Evolutionary conservation across 2,329 filamentous ascomycete genomes (phyloP).

Genomic region (Penicillium sp.): DNA sequence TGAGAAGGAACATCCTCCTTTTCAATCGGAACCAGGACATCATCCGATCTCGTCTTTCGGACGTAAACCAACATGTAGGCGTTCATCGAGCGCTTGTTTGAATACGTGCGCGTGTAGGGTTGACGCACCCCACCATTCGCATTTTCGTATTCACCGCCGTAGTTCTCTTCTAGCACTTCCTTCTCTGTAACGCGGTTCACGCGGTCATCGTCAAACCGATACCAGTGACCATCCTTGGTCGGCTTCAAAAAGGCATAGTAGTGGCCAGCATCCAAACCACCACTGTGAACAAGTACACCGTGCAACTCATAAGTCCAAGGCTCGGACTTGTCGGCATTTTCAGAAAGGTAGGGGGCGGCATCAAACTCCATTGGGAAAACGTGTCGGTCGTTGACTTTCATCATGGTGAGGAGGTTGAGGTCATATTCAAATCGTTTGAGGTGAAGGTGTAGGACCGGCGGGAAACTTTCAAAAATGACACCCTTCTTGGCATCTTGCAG

Average conservation of each 20-base stretch:
- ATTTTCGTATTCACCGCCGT: conserved; percentile 79
- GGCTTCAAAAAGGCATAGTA: conserved; percentile 98
- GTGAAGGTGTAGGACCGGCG: conserved; percentile 90
- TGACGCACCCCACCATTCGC: conserved; percentile 65
- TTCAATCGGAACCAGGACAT: conserved; percentile 77
- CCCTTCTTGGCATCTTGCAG: conserved; percentile 97
- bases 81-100: conserved; percentile 74
- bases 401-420: conserved; percentile 93
- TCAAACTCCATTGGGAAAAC: conserved; percentile 56
- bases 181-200: conserved; percentile 91
- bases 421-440: conserved; percentile 98
- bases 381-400: conserved; percentile 75
- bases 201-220: conserved; percentile 95
- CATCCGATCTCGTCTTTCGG: conserved; percentile 80
- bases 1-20: conserved; percentile 79
- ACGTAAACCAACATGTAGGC: conserved; percentile 99
- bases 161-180: conserved; percentile 95
- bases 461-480: conserved; percentile 95
- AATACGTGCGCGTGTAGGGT: conserved; percentile 67
- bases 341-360: conserved; percentile 82
- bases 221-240: conserved; percentile 89
- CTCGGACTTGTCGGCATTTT: conserved; percentile 84
- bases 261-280: conserved; percentile 94
- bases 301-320: conserved; percentile 91
- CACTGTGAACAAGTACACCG: conserved; percentile 93